These are phyloP conservation scores for Penicillium roqueforti DNA, from an alignment of 495 filamentous ascomycete genomes.

Conservation along the genomic window DNA sequence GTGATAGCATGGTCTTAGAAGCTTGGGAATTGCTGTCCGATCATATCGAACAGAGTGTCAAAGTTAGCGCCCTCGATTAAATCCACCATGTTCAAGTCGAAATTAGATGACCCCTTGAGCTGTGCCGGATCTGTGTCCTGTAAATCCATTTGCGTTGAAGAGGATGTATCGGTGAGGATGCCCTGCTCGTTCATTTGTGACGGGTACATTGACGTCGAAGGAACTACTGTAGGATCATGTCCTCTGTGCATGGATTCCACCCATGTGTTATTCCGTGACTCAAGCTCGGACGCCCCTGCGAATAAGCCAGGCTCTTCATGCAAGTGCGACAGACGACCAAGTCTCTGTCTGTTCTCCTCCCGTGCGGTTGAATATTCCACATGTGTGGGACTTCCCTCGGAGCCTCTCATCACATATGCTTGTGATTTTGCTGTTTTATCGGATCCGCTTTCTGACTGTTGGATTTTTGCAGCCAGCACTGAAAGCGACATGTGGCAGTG, in stretches of 20 bases:
- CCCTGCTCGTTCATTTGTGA: background rate
- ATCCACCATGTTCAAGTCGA: constrained; percentile 40
- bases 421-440: constrained; percentile 3
- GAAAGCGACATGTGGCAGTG: constrained; percentile 35
- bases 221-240: background rate
- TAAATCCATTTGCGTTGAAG: constrained; percentile 11
- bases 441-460: constrained; percentile 9
- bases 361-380: background rate
- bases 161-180: background rate
- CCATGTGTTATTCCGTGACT: background rate
- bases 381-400: background rate
- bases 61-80: constrained; percentile 36
- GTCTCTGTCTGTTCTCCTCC: background rate
- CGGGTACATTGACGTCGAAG: background rate
- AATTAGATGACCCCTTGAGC: constrained; percentile 21
- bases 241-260: background rate
- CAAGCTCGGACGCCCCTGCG: background rate
- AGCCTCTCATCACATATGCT: constrained; percentile 10
- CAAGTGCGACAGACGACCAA: background rate
- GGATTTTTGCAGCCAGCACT: constrained; percentile 27
- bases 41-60: constrained; percentile 37
- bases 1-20: constrained; percentile 16
- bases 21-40: constrained; percentile 37
- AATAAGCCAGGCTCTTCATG: background rate
- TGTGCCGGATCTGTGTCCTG: constrained; percentile 10